Percentiles rank a stretch among this genome's conserved stretches.
These are phyloP conservation scores for Coemansia sp. DNA, from an alignment of 192 early-diverging fungal genomes.

Conservation along the genomic window DNA sequence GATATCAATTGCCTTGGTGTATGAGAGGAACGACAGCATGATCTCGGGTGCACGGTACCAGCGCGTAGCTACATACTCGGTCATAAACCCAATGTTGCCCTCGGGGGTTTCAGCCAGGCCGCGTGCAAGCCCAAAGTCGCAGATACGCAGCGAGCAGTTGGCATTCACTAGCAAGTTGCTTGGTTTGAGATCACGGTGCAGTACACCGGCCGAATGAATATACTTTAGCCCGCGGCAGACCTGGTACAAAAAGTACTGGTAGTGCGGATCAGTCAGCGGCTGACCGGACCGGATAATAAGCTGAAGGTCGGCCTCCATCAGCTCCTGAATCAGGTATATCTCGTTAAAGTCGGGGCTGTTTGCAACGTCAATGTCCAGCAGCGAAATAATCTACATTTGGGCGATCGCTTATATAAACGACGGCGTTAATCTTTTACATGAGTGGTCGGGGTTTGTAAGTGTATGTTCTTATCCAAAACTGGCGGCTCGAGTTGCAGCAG, in stretches of 20 bases:
- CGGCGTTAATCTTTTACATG: too few relatives aligned
- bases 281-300: constrained; percentile 93
- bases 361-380: constrained; percentile 89
- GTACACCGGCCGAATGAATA: constrained; percentile 96
- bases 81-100: constrained; percentile 91
- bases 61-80: constrained; percentile 99
- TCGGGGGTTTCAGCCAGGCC: constrained; percentile 82
- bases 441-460: too few relatives aligned
- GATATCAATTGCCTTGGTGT: constrained; percentile 99
- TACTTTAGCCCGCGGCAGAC: constrained; percentile 95
- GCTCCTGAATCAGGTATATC: constrained; percentile 93
- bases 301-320: constrained; percentile 99
- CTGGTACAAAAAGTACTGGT: constrained; percentile 99
- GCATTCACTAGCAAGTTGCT: constrained; percentile 87
- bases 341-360: constrained; percentile 84
- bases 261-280: constrained; percentile 92
- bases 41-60: constrained; percentile 99
- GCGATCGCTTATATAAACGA: neutral
- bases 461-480: neutral
- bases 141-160: constrained; percentile 93
- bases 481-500: neutral
- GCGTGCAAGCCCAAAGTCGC: constrained; percentile 98
- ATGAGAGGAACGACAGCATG: constrained; percentile 95
- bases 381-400: constrained; percentile 75
- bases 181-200: constrained; percentile 98